Evolutionary conservation across 306 rosid genomes (phyloP).

Genomic region (Acacia acuminata): DNA sequence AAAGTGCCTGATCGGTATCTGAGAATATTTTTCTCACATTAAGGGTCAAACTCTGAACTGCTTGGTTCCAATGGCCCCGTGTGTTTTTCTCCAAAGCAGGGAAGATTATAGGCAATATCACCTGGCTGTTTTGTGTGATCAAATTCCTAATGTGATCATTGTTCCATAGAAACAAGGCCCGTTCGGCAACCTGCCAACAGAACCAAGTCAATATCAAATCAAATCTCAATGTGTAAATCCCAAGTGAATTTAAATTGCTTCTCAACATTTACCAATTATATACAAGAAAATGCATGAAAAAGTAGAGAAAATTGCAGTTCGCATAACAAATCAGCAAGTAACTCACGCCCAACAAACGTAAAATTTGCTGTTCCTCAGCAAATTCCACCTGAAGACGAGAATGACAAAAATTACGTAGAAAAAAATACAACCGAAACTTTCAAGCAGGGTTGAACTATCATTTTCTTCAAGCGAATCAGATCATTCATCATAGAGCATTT

Average conservation of each 20-base stretch:
- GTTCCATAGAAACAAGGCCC: slow-evolving; percentile 72
- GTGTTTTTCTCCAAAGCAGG: slow-evolving; percentile 65
- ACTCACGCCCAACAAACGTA: not conserved
- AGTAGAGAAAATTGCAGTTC: not conserved
- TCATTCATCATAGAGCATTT: not conserved
- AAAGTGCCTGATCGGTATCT: slow-evolving; percentile 56
- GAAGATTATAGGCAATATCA: slow-evolving; percentile 59
- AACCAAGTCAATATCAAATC: slow-evolving; percentile 32
- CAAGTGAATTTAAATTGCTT: not conserved
- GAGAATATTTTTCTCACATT: slow-evolving; percentile 63
- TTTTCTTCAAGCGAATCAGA: not conserved
- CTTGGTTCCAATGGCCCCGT: slow-evolving; percentile 65
- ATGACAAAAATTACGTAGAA: no score
- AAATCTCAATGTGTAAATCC: not conserved
- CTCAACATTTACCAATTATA: not conserved
- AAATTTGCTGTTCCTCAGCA: not conserved
- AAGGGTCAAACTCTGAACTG: slow-evolving; percentile 68
- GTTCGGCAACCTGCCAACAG: slow-evolving; percentile 72
- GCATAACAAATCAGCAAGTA: not conserved
- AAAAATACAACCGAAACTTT: no score
- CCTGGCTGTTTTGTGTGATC: slow-evolving; percentile 54
- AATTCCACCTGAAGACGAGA: not conserved
- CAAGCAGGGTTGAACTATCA: not conserved
- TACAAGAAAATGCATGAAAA: not conserved
- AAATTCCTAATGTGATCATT: slow-evolving; percentile 67